Percentiles rank a stretch among this genome's conserved stretches.
These are phyloP conservation scores for Vigna reflexopilosa DNA, from an alignment of 306 rosid genomes.

Conservation along the genomic window DNA sequence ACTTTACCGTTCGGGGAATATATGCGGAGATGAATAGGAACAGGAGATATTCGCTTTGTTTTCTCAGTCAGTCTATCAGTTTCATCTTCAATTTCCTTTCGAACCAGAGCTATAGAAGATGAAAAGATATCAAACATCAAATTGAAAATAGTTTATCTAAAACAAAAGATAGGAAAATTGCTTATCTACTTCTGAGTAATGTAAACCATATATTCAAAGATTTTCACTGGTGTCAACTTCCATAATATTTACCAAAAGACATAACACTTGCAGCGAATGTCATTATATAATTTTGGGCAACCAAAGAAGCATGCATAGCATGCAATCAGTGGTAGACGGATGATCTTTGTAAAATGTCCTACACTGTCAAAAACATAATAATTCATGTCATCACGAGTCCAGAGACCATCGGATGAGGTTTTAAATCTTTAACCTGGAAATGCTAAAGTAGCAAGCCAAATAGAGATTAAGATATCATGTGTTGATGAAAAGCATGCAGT, in stretches of 20 bases:
- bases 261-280: constrained; percentile 5
- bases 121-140: constrained; percentile 37
- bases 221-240: constrained; percentile 26
- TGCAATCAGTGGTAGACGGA: too few relatives aligned
- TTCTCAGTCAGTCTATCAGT: constrained; percentile 78
- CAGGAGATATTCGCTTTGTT: constrained; percentile 80
- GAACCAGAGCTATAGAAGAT: constrained; percentile 68
- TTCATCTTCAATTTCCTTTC: constrained; percentile 89
- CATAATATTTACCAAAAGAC: neutral
- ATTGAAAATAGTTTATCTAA: constrained; percentile 21
- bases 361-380: constrained; percentile 9
- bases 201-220: neutral
- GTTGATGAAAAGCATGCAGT: constrained; percentile 16
- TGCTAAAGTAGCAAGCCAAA: neutral
- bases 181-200: neutral
- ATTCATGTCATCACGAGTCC: constrained; percentile 23
- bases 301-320: constrained; percentile 5
- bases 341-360: neutral
- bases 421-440: neutral
- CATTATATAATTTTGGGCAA: constrained; percentile 17
- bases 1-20: constrained; percentile 71
- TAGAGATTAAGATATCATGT: neutral
- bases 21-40: constrained; percentile 90
- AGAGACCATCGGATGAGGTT: constrained; percentile 5
- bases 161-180: neutral